Conservation (phyloP, 768 basidiomycete species). For the Exidia glandulosa region DNA sequence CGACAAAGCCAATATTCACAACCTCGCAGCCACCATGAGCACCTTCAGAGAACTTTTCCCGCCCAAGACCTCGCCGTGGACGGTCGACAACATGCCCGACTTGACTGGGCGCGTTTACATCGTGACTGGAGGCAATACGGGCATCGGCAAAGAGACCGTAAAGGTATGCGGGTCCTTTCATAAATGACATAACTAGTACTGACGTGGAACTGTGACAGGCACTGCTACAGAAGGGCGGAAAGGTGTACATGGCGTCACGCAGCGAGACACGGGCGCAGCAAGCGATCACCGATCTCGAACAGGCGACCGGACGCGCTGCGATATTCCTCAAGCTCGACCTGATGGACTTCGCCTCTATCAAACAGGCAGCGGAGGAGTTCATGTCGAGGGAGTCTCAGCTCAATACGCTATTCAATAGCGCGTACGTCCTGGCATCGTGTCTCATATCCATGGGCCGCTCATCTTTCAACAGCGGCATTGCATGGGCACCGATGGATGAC, state of each 20-base stretch:
- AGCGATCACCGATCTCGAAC: constrained; percentile 12
- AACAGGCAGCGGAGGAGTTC: constrained; percentile 20
- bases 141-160: constrained; percentile 14
- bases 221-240: constrained; percentile 8
- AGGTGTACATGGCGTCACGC: constrained; percentile 10
- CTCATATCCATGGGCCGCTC: neutral
- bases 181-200: neutral
- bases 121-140: constrained; percentile 24
- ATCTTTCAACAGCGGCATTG: constrained; percentile 8
- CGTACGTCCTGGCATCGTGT: neutral
- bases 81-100: constrained; percentile 21
- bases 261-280: neutral
- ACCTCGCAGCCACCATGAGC: too few relatives aligned
- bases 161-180: neutral
- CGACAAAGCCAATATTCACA: too few relatives aligned
- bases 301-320: constrained; percentile 14
- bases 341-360: constrained; percentile 20
- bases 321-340: constrained; percentile 23
- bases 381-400: constrained; percentile 1
- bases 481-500: constrained; percentile 9
- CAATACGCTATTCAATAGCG: neutral
- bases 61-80: constrained; percentile 15
- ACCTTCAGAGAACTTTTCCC: neutral
- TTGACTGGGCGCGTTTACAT: constrained; percentile 23
- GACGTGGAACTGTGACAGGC: neutral